phyloP scores from a whole-genome alignment of 2,329 filamentous ascomycete genomes.

The Chaetoscypha palmicola region DNA sequence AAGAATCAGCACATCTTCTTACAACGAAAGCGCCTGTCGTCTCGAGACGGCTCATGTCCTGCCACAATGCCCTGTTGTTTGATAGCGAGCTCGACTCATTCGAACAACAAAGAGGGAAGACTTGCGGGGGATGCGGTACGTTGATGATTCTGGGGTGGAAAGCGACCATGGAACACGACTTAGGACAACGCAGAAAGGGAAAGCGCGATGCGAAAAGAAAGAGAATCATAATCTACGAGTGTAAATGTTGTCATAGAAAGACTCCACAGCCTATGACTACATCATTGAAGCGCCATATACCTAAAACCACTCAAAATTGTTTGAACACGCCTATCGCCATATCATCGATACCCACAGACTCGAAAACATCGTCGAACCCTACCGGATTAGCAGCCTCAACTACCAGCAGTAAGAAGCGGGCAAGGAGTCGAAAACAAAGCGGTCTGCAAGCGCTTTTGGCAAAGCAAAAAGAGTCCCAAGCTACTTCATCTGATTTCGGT shows the following conservation, averaged over 20 bases:
- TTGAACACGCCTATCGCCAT: background rate
- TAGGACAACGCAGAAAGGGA: conserved; percentile 4
- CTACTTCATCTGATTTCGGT: conserved; percentile 23
- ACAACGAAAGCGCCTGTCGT: conserved; percentile 45
- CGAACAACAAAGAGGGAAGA: conserved; percentile 45
- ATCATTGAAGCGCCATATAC: conserved; percentile 1
- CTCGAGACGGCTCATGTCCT: conserved; percentile 53
- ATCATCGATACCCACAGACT: background rate
- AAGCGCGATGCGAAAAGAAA: conserved; percentile 5
- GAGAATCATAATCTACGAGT: conserved; percentile 25
- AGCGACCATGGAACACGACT: conserved; percentile 14
- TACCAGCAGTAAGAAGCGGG: conserved; percentile 57
- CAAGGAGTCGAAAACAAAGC: conserved; percentile 54
- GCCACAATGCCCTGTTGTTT: conserved; percentile 43
- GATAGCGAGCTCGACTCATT: conserved; percentile 38
- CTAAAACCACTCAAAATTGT: background rate
- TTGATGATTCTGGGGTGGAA: conserved; percentile 47
- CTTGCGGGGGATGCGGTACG: conserved; percentile 54
- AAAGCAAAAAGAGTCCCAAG: conserved; percentile 22
- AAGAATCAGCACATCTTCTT: conserved; percentile 53
- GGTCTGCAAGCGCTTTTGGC: conserved; percentile 57
- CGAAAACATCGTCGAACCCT: conserved; percentile 5
- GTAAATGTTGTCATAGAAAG: conserved; percentile 23
- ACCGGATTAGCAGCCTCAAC: conserved; percentile 37
- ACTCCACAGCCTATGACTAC: conserved; percentile 19